Percentiles rank a stretch among this genome's conserved stretches.
phyloP scores from a whole-genome alignment of 2,329 filamentous ascomycete genomes.

The Gaeumannomyces tritici region DNA sequence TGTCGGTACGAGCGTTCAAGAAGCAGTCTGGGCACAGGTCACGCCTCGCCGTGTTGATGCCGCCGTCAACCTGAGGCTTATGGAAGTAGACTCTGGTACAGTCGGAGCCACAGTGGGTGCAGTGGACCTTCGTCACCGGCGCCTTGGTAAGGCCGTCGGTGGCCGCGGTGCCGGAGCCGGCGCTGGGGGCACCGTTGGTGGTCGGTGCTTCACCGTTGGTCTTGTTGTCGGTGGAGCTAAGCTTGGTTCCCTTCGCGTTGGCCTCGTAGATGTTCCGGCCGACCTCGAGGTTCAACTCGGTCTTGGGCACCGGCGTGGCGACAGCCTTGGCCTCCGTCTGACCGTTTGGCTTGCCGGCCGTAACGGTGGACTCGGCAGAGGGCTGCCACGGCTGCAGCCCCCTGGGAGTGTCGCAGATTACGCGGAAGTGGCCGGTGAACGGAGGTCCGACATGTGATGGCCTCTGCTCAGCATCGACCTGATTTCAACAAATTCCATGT shows the following conservation, averaged over 20 bases:
- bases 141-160: constrained; percentile 55
- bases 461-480: constrained; percentile 94
- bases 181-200: constrained; percentile 52
- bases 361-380: constrained; percentile 60
- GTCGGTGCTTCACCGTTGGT: constrained; percentile 64
- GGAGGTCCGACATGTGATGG: constrained; percentile 93
- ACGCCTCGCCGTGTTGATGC: constrained; percentile 56
- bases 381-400: constrained; percentile 94
- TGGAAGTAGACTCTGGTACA: constrained; percentile 61
- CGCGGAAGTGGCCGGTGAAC: constrained; percentile 94
- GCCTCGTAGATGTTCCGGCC: constrained; percentile 93
- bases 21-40: constrained; percentile 90
- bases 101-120: constrained; percentile 86
- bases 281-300: constrained; percentile 83
- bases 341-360: constrained; percentile 48
- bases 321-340: constrained; percentile 68
- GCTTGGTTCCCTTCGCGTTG: constrained; percentile 65
- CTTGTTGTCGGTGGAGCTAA: constrained; percentile 61
- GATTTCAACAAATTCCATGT: neutral
- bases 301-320: constrained; percentile 57
- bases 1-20: constrained; percentile 73
- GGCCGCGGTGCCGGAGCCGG: constrained; percentile 13
- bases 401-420: constrained; percentile 90
- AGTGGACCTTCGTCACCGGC: constrained; percentile 63
- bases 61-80: constrained; percentile 38